phyloP scores from a whole-genome alignment of 1,139 yeast genomes.

The Kluyveromyces sp. region DNA sequence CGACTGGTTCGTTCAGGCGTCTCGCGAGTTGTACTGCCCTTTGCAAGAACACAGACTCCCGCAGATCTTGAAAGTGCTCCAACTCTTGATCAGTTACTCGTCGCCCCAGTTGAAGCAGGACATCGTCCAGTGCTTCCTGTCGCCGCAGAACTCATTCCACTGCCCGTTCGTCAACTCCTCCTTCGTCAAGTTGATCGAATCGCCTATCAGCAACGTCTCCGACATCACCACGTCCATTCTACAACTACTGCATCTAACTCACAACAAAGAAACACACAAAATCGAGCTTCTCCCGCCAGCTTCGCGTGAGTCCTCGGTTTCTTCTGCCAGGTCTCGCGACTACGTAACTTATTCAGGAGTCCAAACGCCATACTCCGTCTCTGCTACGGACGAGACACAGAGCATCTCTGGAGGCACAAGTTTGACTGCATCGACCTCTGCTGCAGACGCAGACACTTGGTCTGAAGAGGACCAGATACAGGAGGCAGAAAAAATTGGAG shows the following conservation, averaged over 20 bases:
- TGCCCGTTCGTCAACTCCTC: slow-evolving; percentile 2
- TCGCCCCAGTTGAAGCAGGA: slow-evolving; percentile 4
- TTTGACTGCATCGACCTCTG: background rate
- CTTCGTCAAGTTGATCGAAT: slow-evolving; percentile 8
- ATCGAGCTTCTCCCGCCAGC: background rate
- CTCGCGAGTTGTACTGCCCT: slow-evolving; percentile 9
- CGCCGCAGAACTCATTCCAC: background rate
- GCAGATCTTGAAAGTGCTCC: slow-evolving; percentile 10
- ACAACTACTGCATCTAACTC: slow-evolving; percentile 4
- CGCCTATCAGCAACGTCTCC: slow-evolving; percentile 8
- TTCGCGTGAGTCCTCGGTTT: slow-evolving; percentile 1
- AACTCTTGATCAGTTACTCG: slow-evolving; percentile 7
- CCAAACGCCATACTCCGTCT: background rate
- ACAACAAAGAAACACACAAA: slow-evolving; percentile 1
- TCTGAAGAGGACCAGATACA: slow-evolving; percentile 10
- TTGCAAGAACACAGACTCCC: slow-evolving; percentile 10
- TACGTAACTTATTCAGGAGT: slow-evolving; percentile 2
- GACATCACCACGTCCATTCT: slow-evolving; percentile 6
- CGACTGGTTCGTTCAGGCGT: slow-evolving; percentile 8
- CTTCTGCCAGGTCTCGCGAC: background rate
- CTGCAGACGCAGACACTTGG: slow-evolving; percentile 7
- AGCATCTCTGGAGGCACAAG: no score
- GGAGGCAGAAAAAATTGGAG: slow-evolving; percentile 10
- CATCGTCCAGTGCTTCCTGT: slow-evolving; percentile 2
- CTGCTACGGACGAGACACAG: background rate